phyloP scores from a whole-genome alignment of 2,329 filamentous ascomycete species.

The Aspergillus sp. region DNA sequence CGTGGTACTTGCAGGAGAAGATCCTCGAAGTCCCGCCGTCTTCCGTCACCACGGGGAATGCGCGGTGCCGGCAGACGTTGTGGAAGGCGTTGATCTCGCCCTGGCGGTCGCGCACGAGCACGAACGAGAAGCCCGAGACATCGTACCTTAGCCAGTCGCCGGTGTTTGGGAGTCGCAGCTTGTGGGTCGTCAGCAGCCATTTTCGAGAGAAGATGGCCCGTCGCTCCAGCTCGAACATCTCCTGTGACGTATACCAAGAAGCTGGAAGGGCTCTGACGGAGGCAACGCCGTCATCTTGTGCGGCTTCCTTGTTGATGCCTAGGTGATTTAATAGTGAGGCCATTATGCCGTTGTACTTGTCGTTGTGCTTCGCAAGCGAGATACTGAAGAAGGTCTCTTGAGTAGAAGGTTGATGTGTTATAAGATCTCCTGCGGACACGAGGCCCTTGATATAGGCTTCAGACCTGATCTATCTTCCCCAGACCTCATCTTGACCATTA shows the following conservation, averaged over 20 bases:
- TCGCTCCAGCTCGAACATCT: conserved; percentile 56
- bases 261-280: conserved; percentile 47
- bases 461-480: too few species aligned
- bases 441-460: too few species aligned
- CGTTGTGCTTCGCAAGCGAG: neutral
- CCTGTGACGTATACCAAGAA: conserved; percentile 49
- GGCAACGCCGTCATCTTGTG: conserved; percentile 21
- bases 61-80: conserved; percentile 61
- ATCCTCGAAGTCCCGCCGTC: conserved; percentile 51
- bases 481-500: too few species aligned
- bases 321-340: conserved; percentile 33
- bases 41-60: conserved; percentile 56
- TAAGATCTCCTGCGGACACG: neutral
- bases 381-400: neutral
- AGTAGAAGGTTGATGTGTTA: neutral
- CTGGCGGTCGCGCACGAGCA: conserved; percentile 52
- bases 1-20: conserved; percentile 60
- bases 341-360: neutral
- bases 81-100: conserved; percentile 59
- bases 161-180: conserved; percentile 49
- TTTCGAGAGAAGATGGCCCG: conserved; percentile 60
- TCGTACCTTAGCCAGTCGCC: conserved; percentile 59
- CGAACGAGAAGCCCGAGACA: conserved; percentile 58
- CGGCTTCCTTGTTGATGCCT: conserved; percentile 21
- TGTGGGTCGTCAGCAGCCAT: conserved; percentile 42